Evolutionary conservation across 2,329 filamentous ascomycete species (phyloP).

Genomic region (Alternaria metachromatica): DNA sequence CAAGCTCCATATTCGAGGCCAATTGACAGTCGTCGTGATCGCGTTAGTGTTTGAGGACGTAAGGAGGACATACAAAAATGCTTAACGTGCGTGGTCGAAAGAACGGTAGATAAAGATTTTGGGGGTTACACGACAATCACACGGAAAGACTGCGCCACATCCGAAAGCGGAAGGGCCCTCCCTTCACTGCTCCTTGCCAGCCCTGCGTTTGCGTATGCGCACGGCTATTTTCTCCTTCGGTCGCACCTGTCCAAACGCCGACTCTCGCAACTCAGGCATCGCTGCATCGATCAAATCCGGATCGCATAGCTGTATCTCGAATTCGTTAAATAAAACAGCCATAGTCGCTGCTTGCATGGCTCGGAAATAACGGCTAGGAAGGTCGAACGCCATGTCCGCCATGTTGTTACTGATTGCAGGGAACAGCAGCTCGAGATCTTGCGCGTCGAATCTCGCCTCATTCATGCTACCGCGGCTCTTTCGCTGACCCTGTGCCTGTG

Average conservation of each 20-base stretch:
- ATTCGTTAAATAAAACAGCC: slow-evolving; percentile 31
- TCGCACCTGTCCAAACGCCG: slow-evolving; percentile 29
- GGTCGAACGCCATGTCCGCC: slow-evolving; percentile 1
- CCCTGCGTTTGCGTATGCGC: slow-evolving; percentile 33
- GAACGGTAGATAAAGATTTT: not conserved
- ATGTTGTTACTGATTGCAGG: slow-evolving; percentile 12
- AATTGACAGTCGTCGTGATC: not conserved
- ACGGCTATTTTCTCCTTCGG: slow-evolving; percentile 29
- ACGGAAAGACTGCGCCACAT: not conserved
- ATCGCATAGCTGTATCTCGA: slow-evolving; percentile 37
- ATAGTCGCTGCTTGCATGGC: slow-evolving; percentile 32
- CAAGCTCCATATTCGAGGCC: not conserved
- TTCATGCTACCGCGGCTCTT: slow-evolving; percentile 1
- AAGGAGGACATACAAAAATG: not conserved
- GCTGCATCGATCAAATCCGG: slow-evolving; percentile 21
- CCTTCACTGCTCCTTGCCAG: not conserved
- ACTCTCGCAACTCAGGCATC: slow-evolving; percentile 21
- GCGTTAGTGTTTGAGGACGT: not conserved
- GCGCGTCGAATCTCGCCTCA: slow-evolving; percentile 19
- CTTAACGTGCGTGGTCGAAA: not conserved
- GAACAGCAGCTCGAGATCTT: slow-evolving; percentile 22
- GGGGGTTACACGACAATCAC: not conserved
- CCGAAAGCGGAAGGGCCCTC: not conserved
- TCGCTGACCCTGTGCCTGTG: not conserved
- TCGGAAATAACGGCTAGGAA: slow-evolving; percentile 22